Evolutionary conservation across 2,329 filamentous ascomycete species (phyloP), one percentile per base, ranked within the genome.

Genomic region (Fusarium poae): DNA sequence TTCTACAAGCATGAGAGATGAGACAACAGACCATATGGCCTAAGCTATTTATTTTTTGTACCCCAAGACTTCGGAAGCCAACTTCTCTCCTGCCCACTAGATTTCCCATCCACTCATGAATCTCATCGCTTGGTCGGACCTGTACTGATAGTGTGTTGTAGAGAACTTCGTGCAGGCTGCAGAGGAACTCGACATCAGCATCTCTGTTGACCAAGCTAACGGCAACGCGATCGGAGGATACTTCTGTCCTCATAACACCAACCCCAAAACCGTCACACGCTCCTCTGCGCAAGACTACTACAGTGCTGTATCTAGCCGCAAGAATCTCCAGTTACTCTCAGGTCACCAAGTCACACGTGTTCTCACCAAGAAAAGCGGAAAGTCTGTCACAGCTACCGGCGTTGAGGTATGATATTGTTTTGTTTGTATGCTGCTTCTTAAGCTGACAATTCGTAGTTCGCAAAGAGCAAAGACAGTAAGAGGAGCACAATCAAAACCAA

Each of bases 251-350:
- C 71, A 73, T 6, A 72, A 67, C 48, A 48, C 55, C 6, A 48
- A 72, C 15, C 70, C 68, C 4, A 60, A 58, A 13, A 61, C 59
- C 3, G n/a, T 57, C 13, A 39, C 57, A 1, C 62, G 70, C 4
- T 73, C 65, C 1, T 72, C 71, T 18, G 70, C 71, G 3, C 46
- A 59, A 20, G 70, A 72, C 1, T 72, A 73, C 46, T 73, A 70
- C 21, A 55, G 43, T 2, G 37, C 69, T 0, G 55, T 44, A 3
- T 43, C 54, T 6, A n/a, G 51, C 3, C 68, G 71, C 16, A 50
- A 34, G 15, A 73, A 73, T 12, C 63, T 73, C 2, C 44, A 72
- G 6, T 20, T 73, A 0, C 25, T 62, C 12, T 13, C 63, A 1
- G 58, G 71, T 1, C 40, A 49, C 10, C 71, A 73, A 10, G 71